phyloP scores from a whole-genome alignment of 768 basidiomycete genomes.

The Termitomyces sp. region DNA sequence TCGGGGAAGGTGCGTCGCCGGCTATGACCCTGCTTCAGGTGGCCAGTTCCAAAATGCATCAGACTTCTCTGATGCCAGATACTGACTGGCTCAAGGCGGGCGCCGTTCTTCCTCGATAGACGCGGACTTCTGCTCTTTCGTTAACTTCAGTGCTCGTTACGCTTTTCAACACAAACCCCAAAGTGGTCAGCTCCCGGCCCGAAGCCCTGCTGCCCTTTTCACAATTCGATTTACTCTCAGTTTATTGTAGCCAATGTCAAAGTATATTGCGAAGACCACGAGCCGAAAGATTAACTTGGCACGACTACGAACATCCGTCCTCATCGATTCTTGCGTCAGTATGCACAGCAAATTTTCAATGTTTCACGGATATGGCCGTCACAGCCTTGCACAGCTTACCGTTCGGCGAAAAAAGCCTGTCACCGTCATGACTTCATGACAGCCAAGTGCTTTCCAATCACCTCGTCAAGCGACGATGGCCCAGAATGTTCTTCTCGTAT shows the following conservation, averaged over 20 bases:
- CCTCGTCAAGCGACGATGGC: neutral
- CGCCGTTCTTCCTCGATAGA: slow-evolving; percentile 2
- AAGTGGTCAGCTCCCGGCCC: neutral
- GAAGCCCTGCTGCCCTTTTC: neutral
- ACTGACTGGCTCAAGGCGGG: neutral
- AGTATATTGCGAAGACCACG: slow-evolving; percentile 5
- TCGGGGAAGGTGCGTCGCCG: neutral
- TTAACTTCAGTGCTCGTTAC: slow-evolving; percentile 1
- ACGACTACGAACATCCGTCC: neutral
- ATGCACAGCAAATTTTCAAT: neutral
- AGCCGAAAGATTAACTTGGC: slow-evolving; percentile 5
- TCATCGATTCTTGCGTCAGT: slow-evolving; percentile 1
- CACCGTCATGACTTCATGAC: neutral
- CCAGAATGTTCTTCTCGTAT: neutral
- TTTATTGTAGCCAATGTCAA: slow-evolving; percentile 8
- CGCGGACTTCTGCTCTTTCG: slow-evolving; percentile 12
- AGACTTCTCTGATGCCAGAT: slow-evolving; percentile 2
- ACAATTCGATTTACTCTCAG: neutral
- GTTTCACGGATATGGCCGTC: neutral
- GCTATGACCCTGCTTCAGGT: slow-evolving; percentile 8
- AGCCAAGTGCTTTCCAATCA: neutral
- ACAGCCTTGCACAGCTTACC: neutral
- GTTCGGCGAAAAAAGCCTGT: neutral
- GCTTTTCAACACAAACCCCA: neutral
- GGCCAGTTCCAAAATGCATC: neutral